Percentiles rank a stretch among this genome's conserved stretches.
phyloP scores from a whole-genome alignment of 805 yeast genomes.

The Spathaspora gorwiae region DNA sequence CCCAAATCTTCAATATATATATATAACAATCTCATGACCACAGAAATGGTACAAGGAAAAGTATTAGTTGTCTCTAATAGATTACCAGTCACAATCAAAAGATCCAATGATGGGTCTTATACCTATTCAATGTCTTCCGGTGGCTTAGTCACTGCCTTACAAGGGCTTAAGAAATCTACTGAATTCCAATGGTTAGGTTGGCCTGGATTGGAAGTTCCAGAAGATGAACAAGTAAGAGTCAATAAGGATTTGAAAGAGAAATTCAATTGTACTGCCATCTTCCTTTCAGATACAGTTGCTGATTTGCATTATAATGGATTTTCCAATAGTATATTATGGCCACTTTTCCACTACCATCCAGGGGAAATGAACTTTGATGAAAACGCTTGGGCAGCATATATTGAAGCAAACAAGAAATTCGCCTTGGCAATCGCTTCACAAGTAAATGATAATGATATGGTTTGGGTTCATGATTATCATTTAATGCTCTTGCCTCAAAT shows the following conservation, averaged over 20 bases:
- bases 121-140: constrained; percentile 93
- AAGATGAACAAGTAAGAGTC: constrained; percentile 64
- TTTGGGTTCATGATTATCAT: constrained; percentile 99
- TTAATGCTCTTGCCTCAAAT: constrained; percentile 90
- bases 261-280: constrained; percentile 88
- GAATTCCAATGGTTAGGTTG: constrained; percentile 98
- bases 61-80: constrained; percentile 92
- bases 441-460: constrained; percentile 76
- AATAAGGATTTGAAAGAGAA: constrained; percentile 64
- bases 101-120: constrained; percentile 59
- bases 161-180: constrained; percentile 78
- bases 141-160: constrained; percentile 92
- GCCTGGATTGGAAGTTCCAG: constrained; percentile 86
- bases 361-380: constrained; percentile 99
- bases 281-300: constrained; percentile 81
- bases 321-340: constrained; percentile 94
- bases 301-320: constrained; percentile 97
- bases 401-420: constrained; percentile 83
- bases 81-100: constrained; percentile 86
- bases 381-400: constrained; percentile 95
- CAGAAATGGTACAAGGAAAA: constrained; percentile 44
- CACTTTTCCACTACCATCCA: constrained; percentile 96
- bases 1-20: not conserved
- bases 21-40: not conserved
- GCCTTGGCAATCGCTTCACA: constrained; percentile 67